Evolutionary conservation across 1,139 yeast species (phyloP).

Genomic region (Yamadazyma membranifaciens): DNA sequence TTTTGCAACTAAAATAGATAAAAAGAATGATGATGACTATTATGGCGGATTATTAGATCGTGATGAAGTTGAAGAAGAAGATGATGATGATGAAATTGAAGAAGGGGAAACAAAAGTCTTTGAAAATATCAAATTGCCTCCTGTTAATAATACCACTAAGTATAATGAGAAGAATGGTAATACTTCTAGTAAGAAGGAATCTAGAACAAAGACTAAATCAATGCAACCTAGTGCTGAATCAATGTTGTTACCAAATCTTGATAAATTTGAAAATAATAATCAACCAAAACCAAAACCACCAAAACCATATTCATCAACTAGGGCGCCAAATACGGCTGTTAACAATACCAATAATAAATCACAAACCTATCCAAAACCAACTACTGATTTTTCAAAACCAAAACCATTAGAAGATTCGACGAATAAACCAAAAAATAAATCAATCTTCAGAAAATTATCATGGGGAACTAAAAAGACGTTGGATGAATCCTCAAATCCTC

Average conservation of each 20-base stretch:
- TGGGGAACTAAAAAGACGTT: slow-evolving; percentile 47
- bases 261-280: slow-evolving; percentile 2
- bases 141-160: slow-evolving; percentile 16
- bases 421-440: slow-evolving; percentile 33
- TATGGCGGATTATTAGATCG: slow-evolving; percentile 18
- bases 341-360: slow-evolving; percentile 1
- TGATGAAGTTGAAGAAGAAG: slow-evolving; percentile 17
- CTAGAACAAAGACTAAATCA: slow-evolving; percentile 20
- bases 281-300: slow-evolving; percentile 12
- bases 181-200: slow-evolving; percentile 9
- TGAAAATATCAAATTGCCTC: slow-evolving; percentile 47
- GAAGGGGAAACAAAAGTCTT: slow-evolving; percentile 30
- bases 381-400: slow-evolving; percentile 8
- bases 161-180: slow-evolving; percentile 10
- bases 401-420: slow-evolving; percentile 22
- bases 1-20: slow-evolving; percentile 34
- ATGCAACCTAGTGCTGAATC: slow-evolving; percentile 37
- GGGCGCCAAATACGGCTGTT: slow-evolving; percentile 7
- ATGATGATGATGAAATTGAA: slow-evolving; percentile 19
- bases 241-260: slow-evolving; percentile 35
- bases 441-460: slow-evolving; percentile 66
- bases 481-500: slow-evolving; percentile 21
- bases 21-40: slow-evolving; percentile 20
- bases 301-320: slow-evolving; percentile 28
- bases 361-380: slow-evolving; percentile 10